Conservation (phyloP, 345 rosid genomes). For the Garcia nutans region DNA sequence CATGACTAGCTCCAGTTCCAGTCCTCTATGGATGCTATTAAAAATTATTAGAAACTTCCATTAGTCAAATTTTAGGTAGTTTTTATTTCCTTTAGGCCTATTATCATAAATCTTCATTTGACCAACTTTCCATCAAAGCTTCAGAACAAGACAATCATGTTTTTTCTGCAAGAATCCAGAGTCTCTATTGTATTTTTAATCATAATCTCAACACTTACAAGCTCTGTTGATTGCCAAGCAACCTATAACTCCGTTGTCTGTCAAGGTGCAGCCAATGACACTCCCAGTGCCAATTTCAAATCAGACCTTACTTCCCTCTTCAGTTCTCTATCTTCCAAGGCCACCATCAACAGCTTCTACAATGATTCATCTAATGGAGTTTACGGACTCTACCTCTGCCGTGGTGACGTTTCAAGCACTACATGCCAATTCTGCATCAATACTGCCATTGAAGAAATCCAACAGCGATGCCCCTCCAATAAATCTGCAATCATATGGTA, state of each 20-base stretch:
- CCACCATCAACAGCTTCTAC: slow-evolving; percentile 25
- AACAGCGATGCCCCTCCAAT: background rate
- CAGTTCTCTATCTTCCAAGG: slow-evolving; percentile 17
- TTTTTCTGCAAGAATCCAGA: background rate
- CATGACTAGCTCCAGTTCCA: background rate
- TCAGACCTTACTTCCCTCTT: slow-evolving; percentile 23
- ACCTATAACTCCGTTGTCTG: background rate
- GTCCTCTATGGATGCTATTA: background rate
- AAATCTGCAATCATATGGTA: slow-evolving; percentile 32
- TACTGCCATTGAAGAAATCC: slow-evolving; percentile 4
- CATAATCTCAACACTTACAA: background rate
- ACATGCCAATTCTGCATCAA: slow-evolving; percentile 20
- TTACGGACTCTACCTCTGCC: slow-evolving; percentile 31
- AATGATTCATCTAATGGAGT: slow-evolving; percentile 10
- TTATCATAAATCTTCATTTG: background rate
- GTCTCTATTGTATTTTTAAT: background rate
- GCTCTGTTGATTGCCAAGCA: background rate
- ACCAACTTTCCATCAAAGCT: background rate
- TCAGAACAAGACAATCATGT: background rate
- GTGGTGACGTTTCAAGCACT: slow-evolving; percentile 8
- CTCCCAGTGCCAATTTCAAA: background rate
- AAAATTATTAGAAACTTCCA: background rate
- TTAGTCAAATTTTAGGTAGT: background rate
- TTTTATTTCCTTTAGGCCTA: background rate
- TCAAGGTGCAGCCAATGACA: background rate